Evolutionary conservation across 2,329 filamentous ascomycete genomes (phyloP), one percentile per base, ranked within the genome.

Genomic region (Pseudocercospora macadamiae): DNA sequence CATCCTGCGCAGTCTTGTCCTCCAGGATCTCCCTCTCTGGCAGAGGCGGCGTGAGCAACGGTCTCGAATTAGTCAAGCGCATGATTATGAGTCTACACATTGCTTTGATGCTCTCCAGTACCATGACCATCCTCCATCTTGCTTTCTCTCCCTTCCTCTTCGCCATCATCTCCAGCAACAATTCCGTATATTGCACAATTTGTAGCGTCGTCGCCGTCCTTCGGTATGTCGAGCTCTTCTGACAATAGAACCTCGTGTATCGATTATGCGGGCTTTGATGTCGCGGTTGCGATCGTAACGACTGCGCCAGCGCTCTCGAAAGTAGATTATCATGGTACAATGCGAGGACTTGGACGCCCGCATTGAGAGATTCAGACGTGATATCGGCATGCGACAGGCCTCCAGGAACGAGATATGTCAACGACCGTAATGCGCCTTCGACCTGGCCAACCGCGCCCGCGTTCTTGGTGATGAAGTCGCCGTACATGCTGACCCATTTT

Each of bases 151-250:
- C 90, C 62, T 87, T 87, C 49, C 93, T 84, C 76, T 96, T 96
- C 25, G 93, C 93, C 25, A 89, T 86, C 95, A 99, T 99, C 74
- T 99, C 95, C 84, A 93, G 95, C n/a, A 99, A 79, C 26, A 99
- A 80, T 77, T 99, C 91, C 0, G 93, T 96, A 72, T 97, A 97
- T 66, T 95, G 90, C 23, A 97, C 89, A 77, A 96, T 89, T 73
- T 96, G 91, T 49, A 99, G 79, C 3, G 92, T 80, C 64, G 93
- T 83, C 37, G 93, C 93, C 55, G 96, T 86, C 59, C 90, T 85
- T 59, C 88, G 86, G 75, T 99, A 99, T 8, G 91, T 81, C 3
- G 83, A 80, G 68, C 84, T 87, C 55, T 81, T 80, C 49, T 81
- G 77, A 16, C 81, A 80, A 82, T 85, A 88, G 73, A 86, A 87